Conservation (phyloP, 768 basidiomycete species). For the Podaxis sp. region DNA sequence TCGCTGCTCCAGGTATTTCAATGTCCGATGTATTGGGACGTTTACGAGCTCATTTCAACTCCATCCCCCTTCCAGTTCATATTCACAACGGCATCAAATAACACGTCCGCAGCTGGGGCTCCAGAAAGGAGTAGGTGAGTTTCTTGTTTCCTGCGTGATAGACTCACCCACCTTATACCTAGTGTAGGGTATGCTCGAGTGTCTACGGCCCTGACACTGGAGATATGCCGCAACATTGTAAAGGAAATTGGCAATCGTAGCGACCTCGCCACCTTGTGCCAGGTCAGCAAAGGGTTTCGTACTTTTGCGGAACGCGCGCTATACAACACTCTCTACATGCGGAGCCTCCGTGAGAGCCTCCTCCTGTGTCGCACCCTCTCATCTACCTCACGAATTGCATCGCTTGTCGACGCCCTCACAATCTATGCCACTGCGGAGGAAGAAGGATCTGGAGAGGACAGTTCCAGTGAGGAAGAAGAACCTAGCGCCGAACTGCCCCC, state of each 20-base stretch:
- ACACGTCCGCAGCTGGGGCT: conserved; percentile 21
- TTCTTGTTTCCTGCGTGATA: not conserved
- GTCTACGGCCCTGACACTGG: conserved; percentile 60
- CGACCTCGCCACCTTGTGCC: conserved; percentile 58
- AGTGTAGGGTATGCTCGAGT: conserved; percentile 40
- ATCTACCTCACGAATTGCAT: conserved; percentile 45
- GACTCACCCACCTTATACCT: conserved; percentile 8
- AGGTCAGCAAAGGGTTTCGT: conserved; percentile 57
- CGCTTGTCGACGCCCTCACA: conserved; percentile 54
- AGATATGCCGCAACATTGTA: conserved; percentile 59
- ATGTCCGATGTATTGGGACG: conserved; percentile 2
- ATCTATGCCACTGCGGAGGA: conserved; percentile 40
- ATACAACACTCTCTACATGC: conserved; percentile 58
- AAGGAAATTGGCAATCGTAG: conserved; percentile 48
- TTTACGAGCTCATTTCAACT: conserved; percentile 1
- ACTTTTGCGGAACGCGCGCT: conserved; percentile 54
- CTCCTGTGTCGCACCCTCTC: conserved; percentile 49
- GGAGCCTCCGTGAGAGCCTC: conserved; percentile 37
- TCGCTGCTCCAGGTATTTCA: conserved; percentile 11
- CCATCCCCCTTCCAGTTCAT: conserved; percentile 8
- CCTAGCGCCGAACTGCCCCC: conserved; percentile 28
- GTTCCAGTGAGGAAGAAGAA: conserved; percentile 25
- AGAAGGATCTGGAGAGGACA: conserved; percentile 23
- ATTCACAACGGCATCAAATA: conserved; percentile 11
- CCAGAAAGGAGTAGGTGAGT: conserved; percentile 30